These are phyloP conservation scores for Microascus cirrosus DNA, from an alignment of 2,329 filamentous ascomycete species.

Conservation along the genomic window DNA sequence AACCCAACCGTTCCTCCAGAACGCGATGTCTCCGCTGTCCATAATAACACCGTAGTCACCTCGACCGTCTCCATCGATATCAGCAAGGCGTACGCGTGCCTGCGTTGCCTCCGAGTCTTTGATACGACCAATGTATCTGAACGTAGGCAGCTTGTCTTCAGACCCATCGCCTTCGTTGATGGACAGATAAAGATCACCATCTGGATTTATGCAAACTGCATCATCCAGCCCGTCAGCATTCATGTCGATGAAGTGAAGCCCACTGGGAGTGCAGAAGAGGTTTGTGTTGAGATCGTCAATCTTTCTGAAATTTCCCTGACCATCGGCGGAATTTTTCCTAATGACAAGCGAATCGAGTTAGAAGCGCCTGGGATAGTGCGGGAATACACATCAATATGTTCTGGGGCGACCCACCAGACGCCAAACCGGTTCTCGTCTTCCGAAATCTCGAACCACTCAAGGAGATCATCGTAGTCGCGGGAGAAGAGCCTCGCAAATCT, in stretches of 20 bases:
- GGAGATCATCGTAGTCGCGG: constrained; percentile 10
- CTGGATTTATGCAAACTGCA: constrained; percentile 15
- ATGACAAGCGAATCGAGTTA: too few relatives aligned
- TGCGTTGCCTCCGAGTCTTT: background rate
- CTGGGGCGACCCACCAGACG: background rate
- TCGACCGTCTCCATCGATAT: constrained; percentile 10
- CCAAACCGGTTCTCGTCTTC: background rate
- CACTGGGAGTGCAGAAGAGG: constrained; percentile 3
- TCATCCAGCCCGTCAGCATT: constrained; percentile 15
- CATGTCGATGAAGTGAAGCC: constrained; percentile 4
- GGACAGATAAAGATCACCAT: constrained; percentile 8
- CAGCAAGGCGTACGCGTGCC: constrained; percentile 14
- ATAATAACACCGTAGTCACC: constrained; percentile 8
- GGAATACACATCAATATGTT: too few relatives aligned
- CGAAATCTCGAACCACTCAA: constrained; percentile 10
- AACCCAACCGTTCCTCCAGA: constrained; percentile 6
- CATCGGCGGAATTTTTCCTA: constrained; percentile 4
- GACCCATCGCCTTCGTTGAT: constrained; percentile 2
- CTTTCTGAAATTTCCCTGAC: constrained; percentile 8
- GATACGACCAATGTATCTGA: background rate
- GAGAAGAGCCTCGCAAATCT: constrained; percentile 7
- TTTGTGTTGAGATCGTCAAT: constrained; percentile 7
- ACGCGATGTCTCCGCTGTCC: constrained; percentile 1
- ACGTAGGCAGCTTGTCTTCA: constrained; percentile 1
- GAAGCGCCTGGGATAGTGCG: too few relatives aligned